Conservation (phyloP, 2,329 filamentous ascomycete species). For the Penicillium sumatraense region DNA sequence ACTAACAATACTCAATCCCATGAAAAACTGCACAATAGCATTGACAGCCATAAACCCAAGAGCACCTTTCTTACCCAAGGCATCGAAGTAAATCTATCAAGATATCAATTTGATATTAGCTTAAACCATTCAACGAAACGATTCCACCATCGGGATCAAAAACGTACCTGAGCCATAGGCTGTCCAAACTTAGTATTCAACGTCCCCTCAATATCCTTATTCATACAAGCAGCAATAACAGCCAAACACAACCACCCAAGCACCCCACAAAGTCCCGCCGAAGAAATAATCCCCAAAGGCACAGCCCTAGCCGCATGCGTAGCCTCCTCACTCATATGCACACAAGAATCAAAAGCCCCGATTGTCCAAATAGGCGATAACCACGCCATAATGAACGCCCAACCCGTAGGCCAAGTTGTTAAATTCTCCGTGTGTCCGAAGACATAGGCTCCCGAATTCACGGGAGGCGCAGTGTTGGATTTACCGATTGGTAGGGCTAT, state of each 20-base stretch:
- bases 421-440: constrained; percentile 62
- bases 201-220: constrained; percentile 55
- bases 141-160: neutral
- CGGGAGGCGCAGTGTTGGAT: constrained; percentile 16
- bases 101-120: neutral
- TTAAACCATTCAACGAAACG: neutral
- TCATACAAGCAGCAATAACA: constrained; percentile 63
- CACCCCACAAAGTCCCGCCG: constrained; percentile 39
- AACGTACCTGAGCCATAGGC: constrained; percentile 57
- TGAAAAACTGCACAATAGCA: constrained; percentile 66
- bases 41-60: constrained; percentile 63
- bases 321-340: constrained; percentile 66
- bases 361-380: constrained; percentile 66
- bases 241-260: constrained; percentile 63
- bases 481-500: constrained; percentile 58
- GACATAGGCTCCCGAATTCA: constrained; percentile 41
- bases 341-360: constrained; percentile 60
- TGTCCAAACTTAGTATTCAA: constrained; percentile 59
- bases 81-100: constrained; percentile 62
- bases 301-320: constrained; percentile 64
- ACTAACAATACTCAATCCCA: constrained; percentile 59
- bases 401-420: constrained; percentile 62
- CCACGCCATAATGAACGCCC: constrained; percentile 65
- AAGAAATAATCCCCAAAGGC: constrained; percentile 37
- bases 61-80: constrained; percentile 63